Evolutionary conservation across 2,329 filamentous ascomycete genomes (phyloP).

Genomic region (Penicillium frequentans): DNA sequence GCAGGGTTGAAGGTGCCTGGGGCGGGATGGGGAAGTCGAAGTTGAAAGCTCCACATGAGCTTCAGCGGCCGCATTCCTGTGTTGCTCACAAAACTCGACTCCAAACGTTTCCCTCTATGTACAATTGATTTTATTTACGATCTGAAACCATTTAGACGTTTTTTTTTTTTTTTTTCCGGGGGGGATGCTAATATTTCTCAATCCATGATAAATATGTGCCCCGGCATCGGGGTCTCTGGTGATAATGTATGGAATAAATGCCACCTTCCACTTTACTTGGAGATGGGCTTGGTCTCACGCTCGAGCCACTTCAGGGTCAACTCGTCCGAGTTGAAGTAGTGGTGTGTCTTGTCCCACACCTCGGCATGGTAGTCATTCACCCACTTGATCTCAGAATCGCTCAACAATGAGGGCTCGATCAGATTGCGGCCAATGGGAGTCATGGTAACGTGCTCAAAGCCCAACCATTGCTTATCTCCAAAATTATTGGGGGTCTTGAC

Average conservation of each 20-base stretch:
- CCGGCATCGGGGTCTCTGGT: neutral
- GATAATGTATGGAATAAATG: neutral
- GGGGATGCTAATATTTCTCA: neutral
- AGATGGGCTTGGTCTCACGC: slow-evolving; percentile 75
- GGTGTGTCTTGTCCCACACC: slow-evolving; percentile 77
- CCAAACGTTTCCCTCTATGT: neutral
- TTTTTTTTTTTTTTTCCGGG: too few species aligned
- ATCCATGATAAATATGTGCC: neutral
- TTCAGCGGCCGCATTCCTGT: slow-evolving; percentile 21
- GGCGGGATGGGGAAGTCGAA: slow-evolving; percentile 17
- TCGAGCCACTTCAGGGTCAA: slow-evolving; percentile 77
- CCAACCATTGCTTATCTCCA: slow-evolving; percentile 89
- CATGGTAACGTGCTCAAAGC: slow-evolving; percentile 97
- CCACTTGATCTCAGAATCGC: slow-evolving; percentile 74
- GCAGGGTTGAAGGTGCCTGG: neutral
- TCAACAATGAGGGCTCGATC: slow-evolving; percentile 73
- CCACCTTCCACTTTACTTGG: slow-evolving; percentile 25
- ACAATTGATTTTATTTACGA: neutral
- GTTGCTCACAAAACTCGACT: neutral
- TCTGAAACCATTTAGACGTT: neutral
- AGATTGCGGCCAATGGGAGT: slow-evolving; percentile 89
- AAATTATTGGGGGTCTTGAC: slow-evolving; percentile 85
- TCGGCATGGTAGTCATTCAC: slow-evolving; percentile 82
- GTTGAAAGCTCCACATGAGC: slow-evolving; percentile 25
- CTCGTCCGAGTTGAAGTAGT: slow-evolving; percentile 71